Conservation (phyloP, 805 yeast species). For the Kazachstania taianensis region DNA sequence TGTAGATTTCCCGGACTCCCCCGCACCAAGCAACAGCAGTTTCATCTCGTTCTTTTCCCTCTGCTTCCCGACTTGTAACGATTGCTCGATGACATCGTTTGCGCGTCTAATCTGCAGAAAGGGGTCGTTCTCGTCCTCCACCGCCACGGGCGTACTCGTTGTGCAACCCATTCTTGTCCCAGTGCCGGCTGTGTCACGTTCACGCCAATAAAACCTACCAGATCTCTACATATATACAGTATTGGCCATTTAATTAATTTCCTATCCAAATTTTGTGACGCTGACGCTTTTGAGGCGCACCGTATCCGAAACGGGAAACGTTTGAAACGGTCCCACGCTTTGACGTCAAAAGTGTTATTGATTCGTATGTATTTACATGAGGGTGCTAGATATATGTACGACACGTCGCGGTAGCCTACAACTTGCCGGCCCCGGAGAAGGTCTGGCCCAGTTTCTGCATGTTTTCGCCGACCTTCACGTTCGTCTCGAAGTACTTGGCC, state of each 20-base stretch:
- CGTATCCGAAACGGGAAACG: no score
- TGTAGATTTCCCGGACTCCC: constrained; percentile 91
- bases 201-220: no score
- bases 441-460: constrained; percentile 44
- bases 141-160: constrained; percentile 35
- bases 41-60: constrained; percentile 52
- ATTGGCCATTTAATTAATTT: no score
- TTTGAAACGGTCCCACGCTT: no score
- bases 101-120: constrained; percentile 43
- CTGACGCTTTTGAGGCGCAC: no score
- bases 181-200: no score
- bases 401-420: constrained; percentile 5
- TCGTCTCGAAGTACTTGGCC: constrained; percentile 86
- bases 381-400: no score
- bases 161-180: constrained; percentile 79
- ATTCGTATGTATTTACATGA: no score
- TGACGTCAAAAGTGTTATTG: no score
- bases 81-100: constrained; percentile 56
- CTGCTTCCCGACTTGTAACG: constrained; percentile 42
- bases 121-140: constrained; percentile 39
- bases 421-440: constrained; percentile 30
- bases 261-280: no score
- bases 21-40: constrained; percentile 79
- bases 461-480: constrained; percentile 85
- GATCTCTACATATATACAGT: no score